Percentiles rank a stretch among this genome's conserved stretches.
Conservation (phyloP, 2,329 filamentous ascomycete genomes). For the Aspergillus candidus region DNA sequence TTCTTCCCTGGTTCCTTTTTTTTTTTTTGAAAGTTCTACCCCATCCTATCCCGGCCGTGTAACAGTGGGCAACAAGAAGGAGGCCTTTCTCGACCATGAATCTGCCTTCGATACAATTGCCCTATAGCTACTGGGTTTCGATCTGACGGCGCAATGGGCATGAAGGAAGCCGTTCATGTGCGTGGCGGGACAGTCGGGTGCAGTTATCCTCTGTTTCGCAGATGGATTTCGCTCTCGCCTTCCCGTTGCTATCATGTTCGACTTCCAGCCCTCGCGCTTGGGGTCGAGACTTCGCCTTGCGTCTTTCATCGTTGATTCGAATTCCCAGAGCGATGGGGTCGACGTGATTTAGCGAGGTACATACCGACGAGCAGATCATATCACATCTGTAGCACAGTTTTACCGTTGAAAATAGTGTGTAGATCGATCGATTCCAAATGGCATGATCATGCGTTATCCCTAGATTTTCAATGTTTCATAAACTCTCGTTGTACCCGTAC, state of each 20-base stretch:
- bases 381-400: background rate
- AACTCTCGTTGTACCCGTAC: too few species aligned
- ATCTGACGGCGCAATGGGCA: background rate
- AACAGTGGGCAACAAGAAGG: constrained; percentile 51
- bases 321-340: constrained; percentile 22
- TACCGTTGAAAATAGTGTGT: too few species aligned
- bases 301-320: constrained; percentile 19
- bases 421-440: too few species aligned
- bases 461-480: too few species aligned
- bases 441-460: too few species aligned
- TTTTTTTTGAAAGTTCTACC: background rate
- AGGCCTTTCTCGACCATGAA: constrained; percentile 44
- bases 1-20: constrained; percentile 1
- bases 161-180: background rate
- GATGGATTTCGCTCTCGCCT: constrained; percentile 31
- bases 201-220: constrained; percentile 30
- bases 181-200: constrained; percentile 4
- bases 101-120: constrained; percentile 55
- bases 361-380: constrained; percentile 14
- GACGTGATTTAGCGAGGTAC: constrained; percentile 34
- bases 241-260: background rate
- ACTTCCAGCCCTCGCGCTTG: background rate
- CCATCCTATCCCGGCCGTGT: background rate
- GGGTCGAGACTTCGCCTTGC: constrained; percentile 14
- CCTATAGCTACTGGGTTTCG: constrained; percentile 41